Evolutionary conservation across 176 grass and related monocot genomes (phyloP), one percentile per base, ranked within the genome.

Genomic region (Aechmea fasciata): DNA sequence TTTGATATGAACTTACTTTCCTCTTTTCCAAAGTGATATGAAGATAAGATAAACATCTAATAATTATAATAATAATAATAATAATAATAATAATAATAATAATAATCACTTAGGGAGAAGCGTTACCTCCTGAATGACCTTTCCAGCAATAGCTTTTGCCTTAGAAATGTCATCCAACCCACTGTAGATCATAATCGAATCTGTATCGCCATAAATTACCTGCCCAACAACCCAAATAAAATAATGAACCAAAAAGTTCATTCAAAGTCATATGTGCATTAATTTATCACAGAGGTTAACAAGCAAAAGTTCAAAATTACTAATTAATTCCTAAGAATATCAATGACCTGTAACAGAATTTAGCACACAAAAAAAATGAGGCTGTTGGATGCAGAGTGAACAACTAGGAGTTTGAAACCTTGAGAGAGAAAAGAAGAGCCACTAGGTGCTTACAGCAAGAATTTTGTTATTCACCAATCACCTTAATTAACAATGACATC

Each of bases 151-250:
- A 64, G 77, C 19, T 82, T 87, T 87, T 83, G 94, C 89, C 72
- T 73, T 88, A 51, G 82, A 83, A 65, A 99, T 92, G 69, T 93
- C 94, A 87, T 99, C 94, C 3, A 90, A 63, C 20, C 94, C 94
- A 77, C 85, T 99, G 76, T 93, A 73, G 86, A 99, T 93, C 94
- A 99, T 99, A 65, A 99, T 99, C 25, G 94, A 99, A 73, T 99
- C 94, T 17, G 94, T 99, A 68, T 99, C 94, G 1, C 94, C 94
- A 71, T 99, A 99, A 77, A 99, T 99, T 73, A 99, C 93, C 89
- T 97, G 81, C 73, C 59, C 63, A 49, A 64, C 14, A 76, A 69
- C 63, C 64, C 83, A 76, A 70, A 76, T 3, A 25, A 67, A 23
- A 50, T 24, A 15, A 65, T 9, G 11, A 75, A 52, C 23, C 51